Conservation (phyloP, 2,329 filamentous ascomycete species). For the Talaromyces piceae region DNA sequence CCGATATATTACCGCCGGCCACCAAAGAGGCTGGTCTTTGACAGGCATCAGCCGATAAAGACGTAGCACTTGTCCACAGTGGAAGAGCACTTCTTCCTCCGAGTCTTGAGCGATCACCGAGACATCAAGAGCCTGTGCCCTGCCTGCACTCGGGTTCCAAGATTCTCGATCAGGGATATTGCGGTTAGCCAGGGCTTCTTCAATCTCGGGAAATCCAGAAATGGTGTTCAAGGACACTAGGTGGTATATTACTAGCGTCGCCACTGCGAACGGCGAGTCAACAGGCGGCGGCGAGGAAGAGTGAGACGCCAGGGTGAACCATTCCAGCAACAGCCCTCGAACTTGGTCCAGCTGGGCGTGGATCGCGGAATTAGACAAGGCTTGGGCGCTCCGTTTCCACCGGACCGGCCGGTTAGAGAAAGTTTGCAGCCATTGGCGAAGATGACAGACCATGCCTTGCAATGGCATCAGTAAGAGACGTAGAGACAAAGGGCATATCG, state of each 20-base stretch:
- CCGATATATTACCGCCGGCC: background rate
- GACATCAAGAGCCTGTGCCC: background rate
- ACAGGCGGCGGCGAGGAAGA: background rate
- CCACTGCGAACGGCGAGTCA: background rate
- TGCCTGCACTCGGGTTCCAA: background rate
- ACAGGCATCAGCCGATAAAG: background rate
- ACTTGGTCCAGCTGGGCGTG: background rate
- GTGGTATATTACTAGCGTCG: background rate
- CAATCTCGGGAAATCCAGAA: background rate
- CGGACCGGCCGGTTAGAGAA: background rate
- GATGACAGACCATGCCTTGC: background rate
- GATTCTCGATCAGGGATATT: background rate
- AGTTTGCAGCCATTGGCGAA: background rate
- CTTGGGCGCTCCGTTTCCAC: background rate
- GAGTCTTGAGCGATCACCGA: background rate
- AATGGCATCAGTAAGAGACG: background rate
- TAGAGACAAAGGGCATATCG: background rate
- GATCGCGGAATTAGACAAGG: background rate
- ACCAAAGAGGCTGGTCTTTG: background rate
- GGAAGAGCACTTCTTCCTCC: background rate
- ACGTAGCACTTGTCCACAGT: background rate
- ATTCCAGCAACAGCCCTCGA: background rate
- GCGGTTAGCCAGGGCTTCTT: background rate
- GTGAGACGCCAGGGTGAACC: background rate
- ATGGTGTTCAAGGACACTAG: background rate